Conservation (phyloP, 2,329 filamentous ascomycete species). For the Aphanocladium album region DNA sequence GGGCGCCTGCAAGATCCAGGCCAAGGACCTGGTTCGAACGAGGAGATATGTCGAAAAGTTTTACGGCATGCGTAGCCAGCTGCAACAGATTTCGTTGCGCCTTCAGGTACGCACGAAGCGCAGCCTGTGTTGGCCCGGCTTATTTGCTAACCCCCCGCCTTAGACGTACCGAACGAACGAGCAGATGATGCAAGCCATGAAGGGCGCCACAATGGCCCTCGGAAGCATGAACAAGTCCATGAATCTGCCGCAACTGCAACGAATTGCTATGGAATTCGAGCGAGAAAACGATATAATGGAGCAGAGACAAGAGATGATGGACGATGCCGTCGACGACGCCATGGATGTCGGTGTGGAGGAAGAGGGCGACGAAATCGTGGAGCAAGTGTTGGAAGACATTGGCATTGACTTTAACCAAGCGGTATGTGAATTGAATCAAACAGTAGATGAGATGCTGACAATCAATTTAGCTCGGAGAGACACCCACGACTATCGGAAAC, state of each 20-base stretch:
- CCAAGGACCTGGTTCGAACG: constrained; percentile 92
- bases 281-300: constrained; percentile 99
- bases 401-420: constrained; percentile 87
- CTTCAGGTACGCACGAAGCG: constrained; percentile 64
- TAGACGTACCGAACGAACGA: constrained; percentile 97
- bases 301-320: constrained; percentile 98
- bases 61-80: constrained; percentile 93
- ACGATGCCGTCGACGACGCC: constrained; percentile 95
- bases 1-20: constrained; percentile 97
- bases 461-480: constrained; percentile 72
- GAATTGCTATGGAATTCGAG: constrained; percentile 99
- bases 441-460: constrained; percentile 19
- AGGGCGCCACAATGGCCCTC: constrained; percentile 86
- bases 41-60: constrained; percentile 96
- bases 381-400: constrained; percentile 94
- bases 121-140: not conserved
- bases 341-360: constrained; percentile 88
- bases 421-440: constrained; percentile 49
- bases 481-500: constrained; percentile 77
- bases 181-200: constrained; percentile 99
- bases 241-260: constrained; percentile 91
- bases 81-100: constrained; percentile 90
- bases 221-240: constrained; percentile 97
- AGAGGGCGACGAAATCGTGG: constrained; percentile 93
- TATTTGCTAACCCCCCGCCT: not conserved